Conservation (phyloP, 345 rosid species). For the Clausena lansium region DNA sequence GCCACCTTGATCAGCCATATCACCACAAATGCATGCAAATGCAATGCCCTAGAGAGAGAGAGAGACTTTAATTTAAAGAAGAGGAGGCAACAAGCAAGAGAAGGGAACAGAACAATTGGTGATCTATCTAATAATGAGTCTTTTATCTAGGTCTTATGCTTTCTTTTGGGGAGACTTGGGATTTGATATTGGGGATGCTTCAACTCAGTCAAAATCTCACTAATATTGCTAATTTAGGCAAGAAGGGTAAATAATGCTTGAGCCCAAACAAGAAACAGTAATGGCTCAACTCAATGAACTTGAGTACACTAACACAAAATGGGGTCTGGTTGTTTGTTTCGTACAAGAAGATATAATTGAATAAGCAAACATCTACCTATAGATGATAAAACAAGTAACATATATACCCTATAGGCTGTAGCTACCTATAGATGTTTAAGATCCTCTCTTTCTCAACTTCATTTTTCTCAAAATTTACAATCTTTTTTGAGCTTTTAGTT, state of each 20-base stretch:
- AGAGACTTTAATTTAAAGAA: not conserved
- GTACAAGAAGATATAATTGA: not conserved
- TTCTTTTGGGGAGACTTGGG: slow-evolving; percentile 26
- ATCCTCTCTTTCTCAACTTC: not conserved
- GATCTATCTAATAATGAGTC: slow-evolving; percentile 15
- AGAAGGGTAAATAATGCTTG: not conserved
- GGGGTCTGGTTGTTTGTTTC: not conserved
- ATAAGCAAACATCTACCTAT: not conserved
- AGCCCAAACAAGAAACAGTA: not conserved
- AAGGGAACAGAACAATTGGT: no score
- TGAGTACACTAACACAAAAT: not conserved
- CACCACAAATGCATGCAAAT: slow-evolving; percentile 26
- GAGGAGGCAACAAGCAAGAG: slow-evolving; percentile 1
- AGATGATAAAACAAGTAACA: no score
- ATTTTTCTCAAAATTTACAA: not conserved
- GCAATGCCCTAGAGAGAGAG: slow-evolving; percentile 19
- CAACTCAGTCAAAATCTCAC: slow-evolving; percentile 33
- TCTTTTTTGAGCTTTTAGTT: not conserved
- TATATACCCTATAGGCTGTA: no score
- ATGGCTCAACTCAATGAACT: slow-evolving; percentile 11
- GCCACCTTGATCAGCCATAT: slow-evolving; percentile 60
- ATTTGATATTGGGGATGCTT: slow-evolving; percentile 22
- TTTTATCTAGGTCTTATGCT: slow-evolving; percentile 10
- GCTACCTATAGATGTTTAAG: not conserved
- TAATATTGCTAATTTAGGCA: slow-evolving; percentile 26